These are phyloP conservation scores for Phytophthora multivora DNA, from an alignment of 352 stramenopile species.

Conservation along the genomic window DNA sequence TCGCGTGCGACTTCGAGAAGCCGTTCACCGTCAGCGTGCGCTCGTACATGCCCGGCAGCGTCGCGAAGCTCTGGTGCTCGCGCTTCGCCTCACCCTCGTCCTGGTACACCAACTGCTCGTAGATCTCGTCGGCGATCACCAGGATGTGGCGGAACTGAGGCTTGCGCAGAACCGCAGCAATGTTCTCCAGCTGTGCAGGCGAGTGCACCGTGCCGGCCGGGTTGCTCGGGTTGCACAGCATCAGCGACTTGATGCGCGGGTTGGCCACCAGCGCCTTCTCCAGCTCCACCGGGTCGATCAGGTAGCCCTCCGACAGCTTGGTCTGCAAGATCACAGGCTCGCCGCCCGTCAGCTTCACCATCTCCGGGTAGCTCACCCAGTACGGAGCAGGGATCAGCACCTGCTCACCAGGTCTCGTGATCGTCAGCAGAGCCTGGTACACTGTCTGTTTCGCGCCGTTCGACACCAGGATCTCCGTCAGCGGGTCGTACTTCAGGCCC, in stretches of 20 bases:
- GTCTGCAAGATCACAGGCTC: constrained; percentile 93
- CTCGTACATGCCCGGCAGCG: constrained; percentile 85
- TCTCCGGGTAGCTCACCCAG: constrained; percentile 98
- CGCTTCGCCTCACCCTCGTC: constrained; percentile 59
- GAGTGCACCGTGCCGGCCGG: constrained; percentile 89
- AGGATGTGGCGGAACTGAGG: constrained; percentile 78
- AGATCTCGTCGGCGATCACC: constrained; percentile 96
- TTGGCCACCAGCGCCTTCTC: constrained; percentile 70
- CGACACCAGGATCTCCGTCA: constrained; percentile 94
- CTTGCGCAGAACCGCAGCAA: constrained; percentile 62
- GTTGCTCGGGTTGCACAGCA: constrained; percentile 98
- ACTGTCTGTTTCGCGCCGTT: constrained; percentile 97
- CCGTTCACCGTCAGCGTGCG: constrained; percentile 95
- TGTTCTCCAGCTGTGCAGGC: constrained; percentile 53
- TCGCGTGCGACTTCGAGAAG: constrained; percentile 97
- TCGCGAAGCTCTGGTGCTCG: constrained; percentile 73
- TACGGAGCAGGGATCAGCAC: constrained; percentile 96
- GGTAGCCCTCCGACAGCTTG: constrained; percentile 69
- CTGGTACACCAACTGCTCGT: constrained; percentile 95
- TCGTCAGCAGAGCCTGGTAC: constrained; percentile 93
- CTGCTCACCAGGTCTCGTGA: constrained; percentile 92
- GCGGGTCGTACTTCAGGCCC: constrained; percentile 87
- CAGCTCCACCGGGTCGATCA: constrained; percentile 88
- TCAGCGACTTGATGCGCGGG: constrained; percentile 87
- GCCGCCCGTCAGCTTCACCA: constrained; percentile 92